phyloP scores from a whole-genome alignment of 305 asterid species.

The Withania somnifera region DNA sequence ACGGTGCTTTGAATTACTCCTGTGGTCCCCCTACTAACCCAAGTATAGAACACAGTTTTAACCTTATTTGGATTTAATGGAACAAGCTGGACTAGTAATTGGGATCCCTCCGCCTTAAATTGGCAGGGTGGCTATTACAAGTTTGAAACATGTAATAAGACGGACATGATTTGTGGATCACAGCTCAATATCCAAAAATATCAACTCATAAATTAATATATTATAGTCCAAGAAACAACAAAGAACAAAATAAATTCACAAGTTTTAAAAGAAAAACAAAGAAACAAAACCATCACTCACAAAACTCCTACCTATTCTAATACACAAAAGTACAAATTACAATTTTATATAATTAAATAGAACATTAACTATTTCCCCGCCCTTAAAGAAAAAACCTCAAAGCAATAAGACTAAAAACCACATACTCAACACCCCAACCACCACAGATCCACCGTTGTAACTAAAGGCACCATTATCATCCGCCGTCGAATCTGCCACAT shows the following conservation, averaged over 20 bases:
- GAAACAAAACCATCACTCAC: neutral
- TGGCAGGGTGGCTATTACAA: neutral
- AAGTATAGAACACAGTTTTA: neutral
- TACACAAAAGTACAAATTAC: neutral
- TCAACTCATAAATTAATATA: neutral
- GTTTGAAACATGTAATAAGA: neutral
- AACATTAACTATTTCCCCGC: neutral
- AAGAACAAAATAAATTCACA: neutral
- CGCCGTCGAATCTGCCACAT: slow-evolving; percentile 36
- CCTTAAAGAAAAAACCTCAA: neutral
- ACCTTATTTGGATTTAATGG: neutral
- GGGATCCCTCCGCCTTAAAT: no score
- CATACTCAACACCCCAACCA: slow-evolving; percentile 25
- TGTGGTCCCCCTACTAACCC: neutral
- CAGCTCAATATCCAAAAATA: neutral
- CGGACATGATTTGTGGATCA: neutral
- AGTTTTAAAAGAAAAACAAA: neutral
- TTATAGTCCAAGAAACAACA: neutral
- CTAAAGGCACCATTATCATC: slow-evolving; percentile 27
- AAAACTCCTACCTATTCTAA: neutral
- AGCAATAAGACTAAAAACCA: slow-evolving; percentile 24
- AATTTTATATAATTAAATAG: neutral
- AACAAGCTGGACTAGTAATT: neutral
- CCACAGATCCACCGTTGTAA: slow-evolving; percentile 31
- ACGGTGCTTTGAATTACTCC: neutral